Evolutionary conservation across 306 rosid species (phyloP).

Genomic region (Rosa lucieae): DNA sequence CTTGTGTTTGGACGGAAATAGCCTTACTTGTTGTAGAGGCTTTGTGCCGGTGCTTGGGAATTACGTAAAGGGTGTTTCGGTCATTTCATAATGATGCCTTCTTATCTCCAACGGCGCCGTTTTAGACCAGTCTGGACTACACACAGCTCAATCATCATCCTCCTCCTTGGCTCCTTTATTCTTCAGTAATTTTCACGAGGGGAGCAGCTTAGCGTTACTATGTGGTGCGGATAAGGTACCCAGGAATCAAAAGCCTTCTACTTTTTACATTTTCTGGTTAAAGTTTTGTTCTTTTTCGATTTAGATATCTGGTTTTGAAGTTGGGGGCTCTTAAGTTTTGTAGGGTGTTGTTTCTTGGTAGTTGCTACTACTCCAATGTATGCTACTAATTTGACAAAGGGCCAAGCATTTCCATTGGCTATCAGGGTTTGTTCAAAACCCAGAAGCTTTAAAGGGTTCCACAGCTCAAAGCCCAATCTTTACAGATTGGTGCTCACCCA

Average conservation of each 20-base stretch:
- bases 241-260: background rate
- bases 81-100: background rate
- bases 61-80: background rate
- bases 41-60: too few species aligned
- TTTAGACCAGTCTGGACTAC: background rate
- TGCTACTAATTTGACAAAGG: constrained; percentile 45
- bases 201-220: background rate
- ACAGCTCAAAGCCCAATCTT: constrained; percentile 40
- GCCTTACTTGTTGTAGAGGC: background rate
- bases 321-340: background rate
- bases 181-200: background rate
- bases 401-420: constrained; percentile 58
- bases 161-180: background rate
- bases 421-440: constrained; percentile 55
- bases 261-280: background rate
- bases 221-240: constrained; percentile 36
- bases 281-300: constrained; percentile 3
- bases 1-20: background rate
- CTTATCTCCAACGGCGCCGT: background rate
- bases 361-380: constrained; percentile 36
- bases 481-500: constrained; percentile 29
- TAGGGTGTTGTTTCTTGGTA: background rate
- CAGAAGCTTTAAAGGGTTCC: constrained; percentile 44
- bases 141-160: background rate
- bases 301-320: constrained; percentile 8